Conservation (phyloP, 495 filamentous ascomycete species). For the Evernia prunastri region DNA sequence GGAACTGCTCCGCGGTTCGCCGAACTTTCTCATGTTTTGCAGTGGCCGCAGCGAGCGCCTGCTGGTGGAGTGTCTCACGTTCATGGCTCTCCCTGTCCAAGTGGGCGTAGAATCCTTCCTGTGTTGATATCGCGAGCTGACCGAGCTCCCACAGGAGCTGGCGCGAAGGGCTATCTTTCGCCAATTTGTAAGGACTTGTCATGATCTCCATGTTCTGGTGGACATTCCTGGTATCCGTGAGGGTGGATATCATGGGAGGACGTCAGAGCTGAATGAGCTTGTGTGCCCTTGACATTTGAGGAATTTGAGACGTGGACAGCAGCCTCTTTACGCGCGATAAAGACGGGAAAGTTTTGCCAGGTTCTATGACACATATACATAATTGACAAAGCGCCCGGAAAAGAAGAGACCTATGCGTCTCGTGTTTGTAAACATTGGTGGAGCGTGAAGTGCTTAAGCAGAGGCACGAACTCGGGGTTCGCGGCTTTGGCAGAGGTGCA, state of each 20-base stretch:
- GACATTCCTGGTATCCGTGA: background rate
- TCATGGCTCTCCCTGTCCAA: constrained; percentile 43
- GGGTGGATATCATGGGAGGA: background rate
- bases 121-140: constrained; percentile 25
- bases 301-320: background rate
- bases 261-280: background rate
- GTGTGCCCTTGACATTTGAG: background rate
- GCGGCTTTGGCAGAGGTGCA: background rate
- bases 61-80: constrained; percentile 45
- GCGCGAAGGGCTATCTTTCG: constrained; percentile 42
- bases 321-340: background rate
- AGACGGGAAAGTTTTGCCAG: background rate
- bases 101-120: constrained; percentile 40
- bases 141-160: constrained; percentile 45
- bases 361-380: background rate
- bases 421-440: background rate
- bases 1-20: constrained; percentile 49
- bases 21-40: constrained; percentile 58
- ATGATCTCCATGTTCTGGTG: constrained; percentile 20
- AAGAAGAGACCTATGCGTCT: background rate
- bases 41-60: constrained; percentile 56
- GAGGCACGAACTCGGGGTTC: background rate
- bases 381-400: background rate
- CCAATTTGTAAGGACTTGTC: constrained; percentile 20
- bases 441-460: background rate